phyloP scores from a whole-genome alignment of 163 green algal species.

The Chlamydomonas reinhardtii region DNA sequence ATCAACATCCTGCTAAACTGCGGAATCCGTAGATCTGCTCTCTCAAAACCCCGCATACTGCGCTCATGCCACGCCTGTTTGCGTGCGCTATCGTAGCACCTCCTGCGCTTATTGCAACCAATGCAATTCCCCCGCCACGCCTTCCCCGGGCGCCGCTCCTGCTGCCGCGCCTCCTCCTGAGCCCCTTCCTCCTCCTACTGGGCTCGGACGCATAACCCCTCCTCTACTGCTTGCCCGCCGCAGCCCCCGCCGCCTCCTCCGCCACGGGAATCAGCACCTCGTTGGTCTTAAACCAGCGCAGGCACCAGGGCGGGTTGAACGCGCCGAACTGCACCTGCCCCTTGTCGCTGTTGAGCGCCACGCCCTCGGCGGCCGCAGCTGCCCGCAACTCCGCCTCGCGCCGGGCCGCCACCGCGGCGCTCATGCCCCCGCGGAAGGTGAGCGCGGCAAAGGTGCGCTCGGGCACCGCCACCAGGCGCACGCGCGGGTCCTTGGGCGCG shows the following conservation, averaged over 20 bases:
- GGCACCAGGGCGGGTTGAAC: conserved; percentile 57
- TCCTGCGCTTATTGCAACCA: too few species aligned
- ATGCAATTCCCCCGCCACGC: too few species aligned
- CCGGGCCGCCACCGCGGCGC: neutral
- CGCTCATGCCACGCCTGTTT: too few species aligned
- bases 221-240: too few species aligned
- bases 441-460: conserved; percentile 39
- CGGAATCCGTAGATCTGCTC: too few species aligned
- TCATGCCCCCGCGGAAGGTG: conserved; percentile 26
- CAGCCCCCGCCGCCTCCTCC: neutral
- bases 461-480: conserved; percentile 34
- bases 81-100: too few species aligned
- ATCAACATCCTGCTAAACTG: too few species aligned
- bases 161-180: too few species aligned
- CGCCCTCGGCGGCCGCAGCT: neutral
- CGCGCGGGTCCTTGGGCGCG: conserved; percentile 39
- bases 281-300: conserved; percentile 48
- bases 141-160: too few species aligned
- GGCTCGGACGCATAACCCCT: too few species aligned
- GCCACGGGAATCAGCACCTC: conserved; percentile 48
- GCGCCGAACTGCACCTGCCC: conserved; percentile 15
- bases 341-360: conserved; percentile 19
- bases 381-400: conserved; percentile 31
- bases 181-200: too few species aligned
- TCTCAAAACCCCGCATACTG: too few species aligned